These are phyloP conservation scores for Apiospora rasikravindrae DNA, from an alignment of 2,329 filamentous ascomycete genomes.

Conservation along the genomic window DNA sequence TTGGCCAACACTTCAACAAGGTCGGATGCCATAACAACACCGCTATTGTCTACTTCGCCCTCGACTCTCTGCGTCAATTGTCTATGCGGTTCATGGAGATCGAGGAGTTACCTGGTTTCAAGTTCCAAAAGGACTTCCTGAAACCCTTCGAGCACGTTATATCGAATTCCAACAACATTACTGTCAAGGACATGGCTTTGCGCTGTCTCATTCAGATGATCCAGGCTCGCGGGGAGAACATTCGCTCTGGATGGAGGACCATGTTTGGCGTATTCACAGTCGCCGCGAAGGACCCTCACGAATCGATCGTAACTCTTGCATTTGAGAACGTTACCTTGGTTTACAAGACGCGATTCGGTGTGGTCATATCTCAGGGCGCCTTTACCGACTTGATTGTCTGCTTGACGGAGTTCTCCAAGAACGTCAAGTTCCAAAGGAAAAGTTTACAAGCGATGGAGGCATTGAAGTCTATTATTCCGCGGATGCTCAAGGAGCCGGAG, in stretches of 20 bases:
- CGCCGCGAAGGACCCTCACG: constrained; percentile 89
- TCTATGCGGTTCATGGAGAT: constrained; percentile 99
- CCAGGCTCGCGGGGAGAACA: constrained; percentile 93
- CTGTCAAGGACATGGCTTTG: constrained; percentile 97
- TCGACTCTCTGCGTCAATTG: constrained; percentile 92
- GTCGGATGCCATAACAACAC: constrained; percentile 97
- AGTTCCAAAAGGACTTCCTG: constrained; percentile 99
- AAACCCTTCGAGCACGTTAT: constrained; percentile 99
- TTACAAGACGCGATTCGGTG: constrained; percentile 92
- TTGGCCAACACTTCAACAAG: constrained; percentile 98
- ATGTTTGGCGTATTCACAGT: constrained; percentile 99
- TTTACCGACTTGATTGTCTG: constrained; percentile 97
- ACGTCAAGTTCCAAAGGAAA: constrained; percentile 98
- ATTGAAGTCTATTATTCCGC: constrained; percentile 89
- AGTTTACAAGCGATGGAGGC: constrained; percentile 94
- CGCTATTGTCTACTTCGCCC: constrained; percentile 93
- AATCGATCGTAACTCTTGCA: constrained; percentile 93
- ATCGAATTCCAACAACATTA: constrained; percentile 86
- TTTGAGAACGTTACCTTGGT: constrained; percentile 97
- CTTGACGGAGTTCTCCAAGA: constrained; percentile 98
- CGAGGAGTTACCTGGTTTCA: constrained; percentile 96
- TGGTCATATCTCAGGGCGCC: constrained; percentile 94
- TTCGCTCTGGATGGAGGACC: constrained; percentile 96
- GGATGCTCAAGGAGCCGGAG: constrained; percentile 94
- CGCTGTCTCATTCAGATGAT: constrained; percentile 99